Evolutionary conservation across 352 stramenopile genomes (phyloP).

Genomic region (Phytophthora agathidicida): DNA sequence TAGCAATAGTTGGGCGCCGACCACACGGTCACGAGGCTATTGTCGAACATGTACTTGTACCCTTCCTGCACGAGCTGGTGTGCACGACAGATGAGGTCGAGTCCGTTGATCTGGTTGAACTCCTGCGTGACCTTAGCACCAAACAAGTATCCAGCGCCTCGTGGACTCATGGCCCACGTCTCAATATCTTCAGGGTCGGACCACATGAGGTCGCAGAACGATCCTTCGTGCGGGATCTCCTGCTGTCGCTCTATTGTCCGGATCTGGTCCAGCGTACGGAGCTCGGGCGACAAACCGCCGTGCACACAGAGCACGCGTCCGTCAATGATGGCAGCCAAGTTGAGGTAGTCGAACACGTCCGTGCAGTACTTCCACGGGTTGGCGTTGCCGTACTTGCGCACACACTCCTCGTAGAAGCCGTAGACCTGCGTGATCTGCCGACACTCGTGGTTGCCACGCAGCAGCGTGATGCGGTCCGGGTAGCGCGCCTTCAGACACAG

Average conservation of each 20-base stretch:
- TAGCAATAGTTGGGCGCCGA: conserved; percentile 89
- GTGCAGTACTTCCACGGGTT: conserved; percentile 97
- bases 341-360: conserved; percentile 97
- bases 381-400: conserved; percentile 97
- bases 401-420: conserved; percentile 97
- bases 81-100: conserved; percentile 89
- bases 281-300: conserved; percentile 94
- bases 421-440: conserved; percentile 98
- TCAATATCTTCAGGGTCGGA: conserved; percentile 97
- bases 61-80: conserved; percentile 91
- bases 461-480: conserved; percentile 87
- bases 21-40: conserved; percentile 86
- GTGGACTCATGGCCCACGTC: conserved; percentile 90
- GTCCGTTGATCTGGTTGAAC: conserved; percentile 92
- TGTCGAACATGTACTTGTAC: conserved; percentile 94
- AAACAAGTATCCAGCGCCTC: conserved; percentile 89
- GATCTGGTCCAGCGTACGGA: conserved; percentile 96
- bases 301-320: conserved; percentile 93
- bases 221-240: conserved; percentile 95
- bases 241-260: conserved; percentile 96
- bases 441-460: conserved; percentile 91
- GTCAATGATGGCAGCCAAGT: conserved; percentile 95
- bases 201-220: conserved; percentile 99
- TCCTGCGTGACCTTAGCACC: conserved; percentile 86
- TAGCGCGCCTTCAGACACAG: conserved; percentile 88